phyloP scores from a whole-genome alignment of 768 basidiomycete species.

The Collybia mongolica region DNA sequence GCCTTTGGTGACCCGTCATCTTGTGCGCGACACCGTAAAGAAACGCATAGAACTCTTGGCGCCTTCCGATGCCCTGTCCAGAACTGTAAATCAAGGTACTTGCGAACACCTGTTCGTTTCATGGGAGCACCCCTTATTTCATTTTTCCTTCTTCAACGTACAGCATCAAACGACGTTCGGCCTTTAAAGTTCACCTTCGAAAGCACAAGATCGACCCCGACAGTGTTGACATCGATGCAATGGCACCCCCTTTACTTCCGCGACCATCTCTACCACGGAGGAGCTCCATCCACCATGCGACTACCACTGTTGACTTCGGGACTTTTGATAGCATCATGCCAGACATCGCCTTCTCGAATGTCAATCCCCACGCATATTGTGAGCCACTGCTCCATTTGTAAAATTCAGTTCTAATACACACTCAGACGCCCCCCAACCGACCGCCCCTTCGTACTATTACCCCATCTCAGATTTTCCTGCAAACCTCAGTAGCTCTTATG shows the following conservation, averaged over 20 bases:
- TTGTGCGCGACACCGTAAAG: slow-evolving; percentile 60
- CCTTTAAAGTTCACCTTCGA: slow-evolving; percentile 53
- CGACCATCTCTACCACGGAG: slow-evolving; percentile 12
- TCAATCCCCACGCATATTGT: not conserved
- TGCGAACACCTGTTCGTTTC: slow-evolving; percentile 5
- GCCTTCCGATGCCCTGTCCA: slow-evolving; percentile 43
- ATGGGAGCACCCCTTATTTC: slow-evolving; percentile 4
- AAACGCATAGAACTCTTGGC: slow-evolving; percentile 46
- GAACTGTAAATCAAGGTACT: slow-evolving; percentile 49
- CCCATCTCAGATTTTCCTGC: no score
- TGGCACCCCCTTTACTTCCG: slow-evolving; percentile 25
- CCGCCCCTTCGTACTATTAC: not conserved
- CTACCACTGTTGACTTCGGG: not conserved
- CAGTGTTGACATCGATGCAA: slow-evolving; percentile 27
- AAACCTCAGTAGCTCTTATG: not conserved
- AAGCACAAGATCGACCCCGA: slow-evolving; percentile 42
- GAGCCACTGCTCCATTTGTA: not conserved
- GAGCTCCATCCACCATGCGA: not conserved
- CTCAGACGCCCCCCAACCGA: not conserved
- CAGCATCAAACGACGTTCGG: slow-evolving; percentile 66
- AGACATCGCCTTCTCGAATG: not conserved
- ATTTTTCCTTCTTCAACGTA: not conserved
- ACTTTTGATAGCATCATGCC: not conserved
- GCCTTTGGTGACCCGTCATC: slow-evolving; percentile 73
- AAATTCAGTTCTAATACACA: not conserved